Evolutionary conservation across 306 rosid genomes (phyloP).

Genomic region (Casuarina cunninghamiana): DNA sequence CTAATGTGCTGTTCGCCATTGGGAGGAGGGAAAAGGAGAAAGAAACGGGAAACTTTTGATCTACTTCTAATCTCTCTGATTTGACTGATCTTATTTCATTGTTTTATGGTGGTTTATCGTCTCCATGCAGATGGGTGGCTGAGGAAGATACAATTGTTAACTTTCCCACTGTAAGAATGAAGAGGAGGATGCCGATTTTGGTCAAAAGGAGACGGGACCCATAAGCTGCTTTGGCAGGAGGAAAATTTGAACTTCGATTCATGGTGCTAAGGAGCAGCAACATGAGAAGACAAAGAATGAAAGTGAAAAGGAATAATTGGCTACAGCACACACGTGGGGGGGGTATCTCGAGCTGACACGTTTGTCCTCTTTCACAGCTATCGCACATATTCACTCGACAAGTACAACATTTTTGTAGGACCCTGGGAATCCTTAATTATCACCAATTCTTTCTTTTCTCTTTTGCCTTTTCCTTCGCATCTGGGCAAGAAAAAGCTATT

Average conservation of each 20-base stretch:
- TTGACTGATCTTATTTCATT: background rate
- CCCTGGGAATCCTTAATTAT: background rate
- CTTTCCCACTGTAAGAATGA: slow-evolving; percentile 54
- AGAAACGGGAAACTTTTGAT: background rate
- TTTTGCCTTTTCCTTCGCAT: background rate
- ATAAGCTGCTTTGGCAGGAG: background rate
- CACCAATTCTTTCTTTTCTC: background rate
- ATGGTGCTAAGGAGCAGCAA: slow-evolving; percentile 9
- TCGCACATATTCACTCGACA: slow-evolving; percentile 14
- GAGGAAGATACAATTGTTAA: slow-evolving; percentile 43
- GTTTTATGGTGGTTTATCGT: background rate
- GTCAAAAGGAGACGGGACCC: slow-evolving; percentile 32
- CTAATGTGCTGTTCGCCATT: background rate
- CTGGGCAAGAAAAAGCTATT: background rate
- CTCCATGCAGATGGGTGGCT: slow-evolving; percentile 38
- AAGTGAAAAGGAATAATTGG: background rate
- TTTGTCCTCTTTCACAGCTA: slow-evolving; percentile 19
- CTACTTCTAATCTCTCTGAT: background rate
- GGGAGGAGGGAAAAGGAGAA: background rate
- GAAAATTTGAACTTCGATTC: background rate
- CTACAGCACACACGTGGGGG: slow-evolving; percentile 32
- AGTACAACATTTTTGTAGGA: slow-evolving; percentile 5
- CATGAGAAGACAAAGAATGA: slow-evolving; percentile 13
- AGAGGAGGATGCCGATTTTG: slow-evolving; percentile 45
- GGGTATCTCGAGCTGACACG: background rate